Percentiles rank a stretch among this genome's conserved stretches.
Conservation (phyloP, 352 stramenopile species). For the Phytophthora constricta region DNA sequence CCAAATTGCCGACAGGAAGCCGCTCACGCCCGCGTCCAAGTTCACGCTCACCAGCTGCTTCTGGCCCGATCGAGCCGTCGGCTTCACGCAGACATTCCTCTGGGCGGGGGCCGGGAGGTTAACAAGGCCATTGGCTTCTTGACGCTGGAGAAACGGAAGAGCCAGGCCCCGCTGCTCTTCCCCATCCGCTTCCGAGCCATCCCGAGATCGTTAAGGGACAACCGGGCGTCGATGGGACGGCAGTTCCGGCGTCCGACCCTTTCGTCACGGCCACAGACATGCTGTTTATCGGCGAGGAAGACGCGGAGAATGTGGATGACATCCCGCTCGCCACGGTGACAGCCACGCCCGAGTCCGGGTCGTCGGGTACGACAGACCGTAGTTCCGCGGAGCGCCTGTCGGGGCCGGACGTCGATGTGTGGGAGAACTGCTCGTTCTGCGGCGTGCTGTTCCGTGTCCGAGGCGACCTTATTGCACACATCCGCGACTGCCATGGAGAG, state of each 20-base stretch:
- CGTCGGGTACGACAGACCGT: conserved; percentile 6
- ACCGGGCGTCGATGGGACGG: conserved; percentile 23
- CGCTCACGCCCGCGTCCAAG: conserved; percentile 52
- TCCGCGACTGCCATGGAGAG: conserved; percentile 61
- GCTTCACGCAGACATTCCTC: conserved; percentile 61
- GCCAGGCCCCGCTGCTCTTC: conserved; percentile 63
- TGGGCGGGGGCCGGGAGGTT: conserved; percentile 54
- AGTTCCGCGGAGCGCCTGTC: conserved; percentile 12
- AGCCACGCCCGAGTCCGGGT: conserved; percentile 16
- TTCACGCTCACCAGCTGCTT: conserved; percentile 70
- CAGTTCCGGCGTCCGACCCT: conserved; percentile 35
- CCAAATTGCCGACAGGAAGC: conserved; percentile 59
- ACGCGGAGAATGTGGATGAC: conserved; percentile 38
- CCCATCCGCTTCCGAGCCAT: conserved; percentile 65
- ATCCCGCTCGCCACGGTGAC: conserved; percentile 49
- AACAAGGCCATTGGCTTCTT: conserved; percentile 65
- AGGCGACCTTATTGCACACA: conserved; percentile 51
- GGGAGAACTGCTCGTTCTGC: conserved; percentile 67
- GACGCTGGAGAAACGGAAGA: conserved; percentile 74
- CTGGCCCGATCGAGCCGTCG: conserved; percentile 54
- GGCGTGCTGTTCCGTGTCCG: conserved; percentile 46
- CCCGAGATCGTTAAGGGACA: conserved; percentile 38
- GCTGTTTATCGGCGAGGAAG: conserved; percentile 61
- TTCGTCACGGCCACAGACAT: conserved; percentile 63
- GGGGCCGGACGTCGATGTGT: conserved; percentile 38